Evolutionary conservation across 331 rosid genomes (phyloP).

Genomic region (Erythrophleum ivorense): DNA sequence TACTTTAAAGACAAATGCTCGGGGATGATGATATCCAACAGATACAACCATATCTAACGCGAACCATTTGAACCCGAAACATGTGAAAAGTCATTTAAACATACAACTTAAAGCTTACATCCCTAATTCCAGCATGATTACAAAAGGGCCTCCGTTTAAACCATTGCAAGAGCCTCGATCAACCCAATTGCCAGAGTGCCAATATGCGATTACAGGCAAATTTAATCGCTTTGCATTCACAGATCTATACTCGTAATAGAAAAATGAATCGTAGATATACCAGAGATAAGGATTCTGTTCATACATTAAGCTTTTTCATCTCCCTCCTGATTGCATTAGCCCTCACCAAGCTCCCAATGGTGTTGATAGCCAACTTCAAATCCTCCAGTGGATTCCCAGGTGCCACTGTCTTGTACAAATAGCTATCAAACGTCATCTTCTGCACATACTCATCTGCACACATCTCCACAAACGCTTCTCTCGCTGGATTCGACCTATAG

Average conservation of each 20-base stretch:
- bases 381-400: slow-evolving; percentile 73
- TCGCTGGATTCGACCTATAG: slow-evolving; percentile 70
- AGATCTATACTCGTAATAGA: not conserved
- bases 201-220: not conserved
- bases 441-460: slow-evolving; percentile 74
- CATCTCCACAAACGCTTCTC: slow-evolving; percentile 78
- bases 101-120: not conserved
- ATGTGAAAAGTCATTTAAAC: not conserved
- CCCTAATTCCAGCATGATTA: not conserved
- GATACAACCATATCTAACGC: not conserved
- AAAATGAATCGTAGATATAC: not conserved
- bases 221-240: not conserved
- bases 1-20: too few relatives aligned
- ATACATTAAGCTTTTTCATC: slow-evolving; percentile 66
- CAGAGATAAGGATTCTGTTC: slow-evolving; percentile 7
- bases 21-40: not conserved
- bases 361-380: slow-evolving; percentile 71
- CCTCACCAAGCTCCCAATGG: slow-evolving; percentile 75
- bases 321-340: slow-evolving; percentile 70
- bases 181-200: slow-evolving; percentile 6
- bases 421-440: slow-evolving; percentile 82
- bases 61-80: not conserved
- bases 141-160: not conserved
- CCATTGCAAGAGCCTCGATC: not conserved
- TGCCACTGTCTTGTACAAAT: slow-evolving; percentile 67